A percentile compares a stretch with the other conserved stretches of the same genome.
Evolutionary conservation across 768 basidiomycete species (phyloP).

Genomic region (Mycena leptocephala): DNA sequence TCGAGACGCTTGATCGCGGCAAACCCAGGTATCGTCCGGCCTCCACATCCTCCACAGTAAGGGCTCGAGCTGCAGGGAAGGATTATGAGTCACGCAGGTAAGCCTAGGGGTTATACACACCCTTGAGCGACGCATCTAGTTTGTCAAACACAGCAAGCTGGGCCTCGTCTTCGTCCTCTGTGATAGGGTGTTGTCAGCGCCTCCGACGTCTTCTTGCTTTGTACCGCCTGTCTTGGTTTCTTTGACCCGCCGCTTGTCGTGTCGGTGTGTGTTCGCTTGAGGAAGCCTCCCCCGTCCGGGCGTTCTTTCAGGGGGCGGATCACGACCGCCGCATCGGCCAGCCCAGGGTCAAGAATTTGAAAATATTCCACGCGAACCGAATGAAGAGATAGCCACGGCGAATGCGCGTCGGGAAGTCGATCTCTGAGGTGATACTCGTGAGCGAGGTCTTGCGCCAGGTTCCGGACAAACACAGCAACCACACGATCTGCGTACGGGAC

Average conservation of each 20-base stretch:
- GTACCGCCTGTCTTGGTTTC: background rate
- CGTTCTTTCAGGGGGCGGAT: background rate
- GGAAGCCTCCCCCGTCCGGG: background rate
- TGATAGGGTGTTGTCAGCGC: background rate
- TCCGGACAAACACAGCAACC: background rate
- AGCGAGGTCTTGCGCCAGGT: background rate
- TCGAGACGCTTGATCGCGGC: background rate
- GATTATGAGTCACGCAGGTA: background rate
- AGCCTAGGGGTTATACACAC: background rate
- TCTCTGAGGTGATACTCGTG: background rate
- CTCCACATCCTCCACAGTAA: background rate
- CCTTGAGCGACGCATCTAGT: background rate
- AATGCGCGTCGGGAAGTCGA: background rate
- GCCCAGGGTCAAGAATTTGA: conserved; percentile 2
- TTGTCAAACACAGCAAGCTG: background rate
- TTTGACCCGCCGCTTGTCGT: background rate
- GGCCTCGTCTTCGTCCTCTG: background rate
- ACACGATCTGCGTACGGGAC: background rate
- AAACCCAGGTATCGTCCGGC: conserved; percentile 13
- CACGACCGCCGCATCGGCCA: background rate
- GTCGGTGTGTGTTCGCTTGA: background rate
- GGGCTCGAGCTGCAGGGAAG: background rate
- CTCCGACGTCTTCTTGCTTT: background rate
- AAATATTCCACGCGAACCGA: background rate
- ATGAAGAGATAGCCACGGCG: conserved; percentile 2